Conservation (phyloP, 371 early-diverging fungal species). For the Smittium mucronatum region DNA sequence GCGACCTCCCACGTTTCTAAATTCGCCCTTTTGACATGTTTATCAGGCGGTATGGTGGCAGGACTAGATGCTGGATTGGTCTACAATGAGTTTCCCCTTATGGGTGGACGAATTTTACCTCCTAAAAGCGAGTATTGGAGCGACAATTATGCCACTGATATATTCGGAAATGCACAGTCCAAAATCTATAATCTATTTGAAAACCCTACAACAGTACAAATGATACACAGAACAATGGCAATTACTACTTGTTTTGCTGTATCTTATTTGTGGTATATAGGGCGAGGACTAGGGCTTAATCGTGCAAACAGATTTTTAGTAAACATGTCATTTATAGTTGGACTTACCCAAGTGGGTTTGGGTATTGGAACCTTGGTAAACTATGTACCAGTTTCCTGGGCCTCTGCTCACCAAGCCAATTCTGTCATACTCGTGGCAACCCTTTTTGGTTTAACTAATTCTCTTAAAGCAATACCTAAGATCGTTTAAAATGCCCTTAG, state of each 20-base stretch:
- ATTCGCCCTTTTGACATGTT: slow-evolving; percentile 71
- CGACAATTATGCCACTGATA: slow-evolving; percentile 38
- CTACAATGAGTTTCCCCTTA: slow-evolving; percentile 87
- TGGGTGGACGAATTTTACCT: slow-evolving; percentile 65
- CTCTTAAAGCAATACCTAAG: slow-evolving; percentile 47
- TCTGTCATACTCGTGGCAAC: slow-evolving; percentile 75
- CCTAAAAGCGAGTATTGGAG: slow-evolving; percentile 59
- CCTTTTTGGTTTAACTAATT: slow-evolving; percentile 66
- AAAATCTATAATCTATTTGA: slow-evolving; percentile 80
- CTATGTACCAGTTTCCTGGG: slow-evolving; percentile 83
- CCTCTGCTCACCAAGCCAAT: slow-evolving; percentile 92
- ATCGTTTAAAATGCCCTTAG: no score
- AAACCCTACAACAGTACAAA: slow-evolving; percentile 90
- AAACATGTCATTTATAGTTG: slow-evolving; percentile 60
- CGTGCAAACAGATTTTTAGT: slow-evolving; percentile 47
- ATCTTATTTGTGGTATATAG: slow-evolving; percentile 54
- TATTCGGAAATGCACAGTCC: slow-evolving; percentile 16
- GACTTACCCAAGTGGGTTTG: slow-evolving; percentile 60
- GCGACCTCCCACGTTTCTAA: slow-evolving; percentile 43
- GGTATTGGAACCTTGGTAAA: slow-evolving; percentile 86
- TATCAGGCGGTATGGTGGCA: slow-evolving; percentile 90
- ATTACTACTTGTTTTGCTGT: slow-evolving; percentile 62
- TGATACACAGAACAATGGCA: slow-evolving; percentile 82
- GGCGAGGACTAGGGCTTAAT: slow-evolving; percentile 59
- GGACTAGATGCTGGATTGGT: slow-evolving; percentile 93